phyloP scores from a whole-genome alignment of 805 yeast genomes.

The Zygosaccharomyces pseudorouxii region DNA sequence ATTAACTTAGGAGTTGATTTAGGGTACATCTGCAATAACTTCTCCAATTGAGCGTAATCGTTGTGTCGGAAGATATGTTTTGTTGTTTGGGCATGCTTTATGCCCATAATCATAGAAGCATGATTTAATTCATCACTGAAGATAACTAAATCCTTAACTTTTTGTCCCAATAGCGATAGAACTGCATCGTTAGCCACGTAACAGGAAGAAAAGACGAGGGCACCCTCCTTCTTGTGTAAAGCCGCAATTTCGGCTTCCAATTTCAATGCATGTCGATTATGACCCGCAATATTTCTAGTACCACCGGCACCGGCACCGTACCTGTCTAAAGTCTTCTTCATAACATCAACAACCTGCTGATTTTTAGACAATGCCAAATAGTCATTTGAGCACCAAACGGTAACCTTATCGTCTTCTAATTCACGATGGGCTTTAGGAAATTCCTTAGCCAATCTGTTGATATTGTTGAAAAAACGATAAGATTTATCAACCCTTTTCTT shows the following conservation, averaged over 20 bases:
- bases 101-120: slow-evolving; percentile 97
- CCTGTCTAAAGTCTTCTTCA: slow-evolving; percentile 74
- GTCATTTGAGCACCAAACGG: slow-evolving; percentile 99
- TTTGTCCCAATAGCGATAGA: slow-evolving; percentile 83
- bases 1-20: slow-evolving; percentile 86
- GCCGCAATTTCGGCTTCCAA: slow-evolving; percentile 85
- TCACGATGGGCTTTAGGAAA: slow-evolving; percentile 91
- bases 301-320: slow-evolving; percentile 99
- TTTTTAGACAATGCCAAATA: slow-evolving; percentile 93
- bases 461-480: slow-evolving; percentile 93
- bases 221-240: slow-evolving; percentile 90
- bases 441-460: slow-evolving; percentile 89
- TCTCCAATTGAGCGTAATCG: slow-evolving; percentile 78
- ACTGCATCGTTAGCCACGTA: slow-evolving; percentile 97
- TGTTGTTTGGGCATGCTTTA: slow-evolving; percentile 79
- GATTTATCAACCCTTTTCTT: slow-evolving; percentile 84
- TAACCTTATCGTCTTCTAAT: slow-evolving; percentile 72
- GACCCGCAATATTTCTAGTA: slow-evolving; percentile 98
- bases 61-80: slow-evolving; percentile 93
- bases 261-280: slow-evolving; percentile 80
- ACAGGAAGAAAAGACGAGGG: slow-evolving; percentile 91
- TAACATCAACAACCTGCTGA: slow-evolving; percentile 62
- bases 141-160: slow-evolving; percentile 81
- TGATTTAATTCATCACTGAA: slow-evolving; percentile 93
- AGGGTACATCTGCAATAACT: slow-evolving; percentile 72